Conservation (phyloP, 169 alveolate species). For the Besnoitia besnoiti region DNA sequence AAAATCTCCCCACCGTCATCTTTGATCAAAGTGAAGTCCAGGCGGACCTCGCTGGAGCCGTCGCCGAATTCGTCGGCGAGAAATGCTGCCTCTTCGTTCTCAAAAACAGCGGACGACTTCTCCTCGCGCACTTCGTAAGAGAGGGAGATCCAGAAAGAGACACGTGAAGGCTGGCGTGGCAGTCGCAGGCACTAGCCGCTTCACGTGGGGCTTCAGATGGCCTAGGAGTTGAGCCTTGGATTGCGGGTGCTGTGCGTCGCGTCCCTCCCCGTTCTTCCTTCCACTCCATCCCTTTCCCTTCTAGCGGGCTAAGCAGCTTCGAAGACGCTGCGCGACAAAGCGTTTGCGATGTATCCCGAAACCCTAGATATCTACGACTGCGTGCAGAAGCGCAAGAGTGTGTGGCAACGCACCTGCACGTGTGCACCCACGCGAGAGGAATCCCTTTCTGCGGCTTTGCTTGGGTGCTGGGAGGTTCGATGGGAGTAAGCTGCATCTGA, state of each 20-base stretch:
- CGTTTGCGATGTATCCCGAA: too few species aligned
- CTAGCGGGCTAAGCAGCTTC: too few species aligned
- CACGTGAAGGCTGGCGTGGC: not conserved
- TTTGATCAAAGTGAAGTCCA: conserved; percentile 42
- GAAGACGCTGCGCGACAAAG: too few species aligned
- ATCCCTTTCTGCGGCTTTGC: not conserved
- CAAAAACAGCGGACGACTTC: conserved; percentile 25
- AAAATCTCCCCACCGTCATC: conserved; percentile 39
- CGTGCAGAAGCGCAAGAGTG: too few species aligned
- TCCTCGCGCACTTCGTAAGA: conserved; percentile 57
- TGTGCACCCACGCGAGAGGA: not conserved
- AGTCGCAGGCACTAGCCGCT: not conserved
- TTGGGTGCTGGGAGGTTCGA: not conserved
- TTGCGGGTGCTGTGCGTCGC: not conserved
- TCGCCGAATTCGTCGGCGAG: not conserved
- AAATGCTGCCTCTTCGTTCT: conserved; percentile 37
- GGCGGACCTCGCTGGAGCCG: conserved; percentile 15
- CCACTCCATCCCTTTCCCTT: not conserved
- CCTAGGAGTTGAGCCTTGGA: not conserved
- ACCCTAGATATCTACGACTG: too few species aligned
- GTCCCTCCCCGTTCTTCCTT: not conserved
- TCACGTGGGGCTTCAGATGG: not conserved
- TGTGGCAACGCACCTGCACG: too few species aligned
- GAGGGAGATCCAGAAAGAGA: not conserved
- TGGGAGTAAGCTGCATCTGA: too few species aligned